Evolutionary conservation across 2,329 filamentous ascomycete genomes (phyloP).

Genomic region (Aspergillus pseudoterreus): DNA sequence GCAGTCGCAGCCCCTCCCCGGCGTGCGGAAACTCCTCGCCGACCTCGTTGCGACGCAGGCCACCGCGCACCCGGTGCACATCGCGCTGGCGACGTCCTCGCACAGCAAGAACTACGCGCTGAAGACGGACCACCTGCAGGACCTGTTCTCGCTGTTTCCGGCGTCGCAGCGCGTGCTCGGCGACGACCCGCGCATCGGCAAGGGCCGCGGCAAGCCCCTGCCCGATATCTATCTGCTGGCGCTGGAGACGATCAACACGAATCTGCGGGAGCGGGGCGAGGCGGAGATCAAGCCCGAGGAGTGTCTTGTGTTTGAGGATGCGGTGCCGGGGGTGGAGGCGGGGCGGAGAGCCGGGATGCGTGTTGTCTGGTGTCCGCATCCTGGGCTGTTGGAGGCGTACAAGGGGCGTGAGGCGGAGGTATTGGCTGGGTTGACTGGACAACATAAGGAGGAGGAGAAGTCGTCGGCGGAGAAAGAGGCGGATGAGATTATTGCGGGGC

Average conservation of each 20-base stretch:
- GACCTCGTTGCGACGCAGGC: conserved; percentile 31
- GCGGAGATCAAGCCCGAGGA: conserved; percentile 71
- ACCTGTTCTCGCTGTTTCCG: conserved; percentile 60
- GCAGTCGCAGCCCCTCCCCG: conserved; percentile 70
- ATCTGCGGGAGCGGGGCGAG: conserved; percentile 55
- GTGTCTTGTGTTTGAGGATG: conserved; percentile 95
- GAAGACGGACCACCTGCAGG: conserved; percentile 61
- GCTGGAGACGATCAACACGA: conserved; percentile 76
- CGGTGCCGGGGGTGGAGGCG: conserved; percentile 86
- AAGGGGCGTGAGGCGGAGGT: conserved; percentile 73
- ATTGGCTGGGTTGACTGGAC: conserved; percentile 74
- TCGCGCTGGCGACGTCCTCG: conserved; percentile 83
- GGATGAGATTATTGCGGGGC: conserved; percentile 33
- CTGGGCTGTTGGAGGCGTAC: conserved; percentile 71
- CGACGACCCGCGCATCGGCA: conserved; percentile 73
- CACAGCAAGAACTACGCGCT: conserved; percentile 68
- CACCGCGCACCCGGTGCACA: conserved; percentile 55
- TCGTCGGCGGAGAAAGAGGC: conserved; percentile 36
- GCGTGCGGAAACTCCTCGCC: conserved; percentile 65
- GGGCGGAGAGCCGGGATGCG: conserved; percentile 91
- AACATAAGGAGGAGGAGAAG: conserved; percentile 57
- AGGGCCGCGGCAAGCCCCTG: conserved; percentile 85
- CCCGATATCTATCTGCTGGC: conserved; percentile 94
- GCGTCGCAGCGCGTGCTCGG: conserved; percentile 72
- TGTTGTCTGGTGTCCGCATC: conserved; percentile 87